A percentile compares a stretch with the other conserved stretches of the same genome.
Evolutionary conservation across 345 rosid species (phyloP).

Genomic region (Acer campestre): DNA sequence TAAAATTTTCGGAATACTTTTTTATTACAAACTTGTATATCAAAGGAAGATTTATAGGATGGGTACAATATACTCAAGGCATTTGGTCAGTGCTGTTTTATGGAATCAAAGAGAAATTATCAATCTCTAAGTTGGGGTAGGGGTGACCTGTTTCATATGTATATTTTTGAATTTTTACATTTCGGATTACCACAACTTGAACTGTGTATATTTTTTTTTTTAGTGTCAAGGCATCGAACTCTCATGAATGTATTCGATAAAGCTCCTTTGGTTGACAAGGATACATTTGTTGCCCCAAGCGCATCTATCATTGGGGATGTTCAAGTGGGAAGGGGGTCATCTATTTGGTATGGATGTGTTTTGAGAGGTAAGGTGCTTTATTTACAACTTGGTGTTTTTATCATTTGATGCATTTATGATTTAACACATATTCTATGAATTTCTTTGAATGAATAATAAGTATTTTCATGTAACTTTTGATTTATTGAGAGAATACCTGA

Average conservation of each 20-base stretch:
- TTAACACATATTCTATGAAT: neutral
- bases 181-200: neutral
- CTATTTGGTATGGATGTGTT: constrained; percentile 96
- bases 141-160: neutral
- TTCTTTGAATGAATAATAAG: neutral
- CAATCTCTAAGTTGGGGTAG: neutral
- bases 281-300: constrained; percentile 90
- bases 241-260: constrained; percentile 89
- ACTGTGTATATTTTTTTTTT: constrained; percentile 14
- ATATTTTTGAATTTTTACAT: neutral
- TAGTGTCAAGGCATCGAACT: constrained; percentile 94
- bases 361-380: constrained; percentile 67
- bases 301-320: constrained; percentile 91
- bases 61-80: neutral
- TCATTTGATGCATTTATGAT: neutral
- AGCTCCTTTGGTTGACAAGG: constrained; percentile 79
- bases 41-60: neutral
- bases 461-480: neutral
- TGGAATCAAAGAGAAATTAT: neutral
- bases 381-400: constrained; percentile 1
- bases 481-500: neutral
- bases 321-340: constrained; percentile 78
- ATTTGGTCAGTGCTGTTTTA: neutral
- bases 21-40: neutral
- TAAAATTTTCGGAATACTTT: neutral